Conservation (phyloP, 257 asterid species). For the Solanum gracilifrons region DNA sequence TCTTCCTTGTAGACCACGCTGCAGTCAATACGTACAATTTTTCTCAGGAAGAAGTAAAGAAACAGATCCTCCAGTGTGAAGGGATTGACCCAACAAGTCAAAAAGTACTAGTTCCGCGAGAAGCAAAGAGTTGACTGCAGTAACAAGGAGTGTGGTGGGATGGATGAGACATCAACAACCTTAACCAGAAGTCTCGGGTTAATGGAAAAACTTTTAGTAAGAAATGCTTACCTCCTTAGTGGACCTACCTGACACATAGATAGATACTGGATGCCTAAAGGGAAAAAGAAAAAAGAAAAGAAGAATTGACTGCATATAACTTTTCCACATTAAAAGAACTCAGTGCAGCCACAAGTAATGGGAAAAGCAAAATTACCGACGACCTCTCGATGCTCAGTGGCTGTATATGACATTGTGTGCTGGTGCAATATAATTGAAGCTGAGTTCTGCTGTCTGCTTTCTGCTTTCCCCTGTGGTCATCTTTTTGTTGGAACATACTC, state of each 20-base stretch:
- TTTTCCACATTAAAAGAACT: neutral
- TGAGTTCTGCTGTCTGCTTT: neutral
- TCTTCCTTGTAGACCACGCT: neutral
- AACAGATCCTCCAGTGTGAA: neutral
- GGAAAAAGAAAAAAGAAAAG: neutral
- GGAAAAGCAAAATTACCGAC: neutral
- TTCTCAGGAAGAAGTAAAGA: neutral
- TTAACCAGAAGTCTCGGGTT: neutral
- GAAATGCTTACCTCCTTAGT: neutral
- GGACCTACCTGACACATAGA: neutral
- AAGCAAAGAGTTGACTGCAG: neutral
- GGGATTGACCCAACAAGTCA: neutral
- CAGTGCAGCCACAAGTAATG: neutral
- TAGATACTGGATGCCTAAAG: neutral
- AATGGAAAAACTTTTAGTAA: neutral
- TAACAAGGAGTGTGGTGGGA: neutral
- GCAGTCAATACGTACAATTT: neutral
- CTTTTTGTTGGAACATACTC: neutral
- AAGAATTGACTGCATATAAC: neutral
- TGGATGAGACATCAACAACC: neutral
- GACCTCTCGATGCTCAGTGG: neutral
- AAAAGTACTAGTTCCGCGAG: neutral
- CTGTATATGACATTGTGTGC: neutral
- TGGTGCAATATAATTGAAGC: conserved; percentile 1
- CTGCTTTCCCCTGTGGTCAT: neutral